Conservation (phyloP, 164 flowering plant species). For the Sedum album region DNA sequence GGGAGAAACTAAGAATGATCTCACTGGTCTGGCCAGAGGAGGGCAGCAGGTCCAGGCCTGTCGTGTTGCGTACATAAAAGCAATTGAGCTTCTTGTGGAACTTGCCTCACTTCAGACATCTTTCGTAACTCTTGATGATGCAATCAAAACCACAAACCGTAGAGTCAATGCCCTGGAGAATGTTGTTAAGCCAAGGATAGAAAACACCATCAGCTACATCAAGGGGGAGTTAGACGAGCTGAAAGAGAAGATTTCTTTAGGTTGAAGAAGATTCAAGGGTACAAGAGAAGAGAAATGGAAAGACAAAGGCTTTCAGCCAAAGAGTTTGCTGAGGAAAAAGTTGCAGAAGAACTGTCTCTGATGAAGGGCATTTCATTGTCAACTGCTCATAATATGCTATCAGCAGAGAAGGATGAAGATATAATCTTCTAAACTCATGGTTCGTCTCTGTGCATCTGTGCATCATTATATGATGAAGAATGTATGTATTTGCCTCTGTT, state of each 20-base stretch:
- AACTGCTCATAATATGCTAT: conserved; percentile 51
- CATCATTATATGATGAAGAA: background rate
- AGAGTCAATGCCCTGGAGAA: conserved; percentile 94
- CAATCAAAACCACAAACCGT: conserved; percentile 89
- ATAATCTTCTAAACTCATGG: conserved; percentile 51
- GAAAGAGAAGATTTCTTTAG: conserved; percentile 95
- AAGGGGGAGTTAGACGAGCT: conserved; percentile 86
- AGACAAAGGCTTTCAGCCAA: conserved; percentile 47
- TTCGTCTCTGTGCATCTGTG: background rate
- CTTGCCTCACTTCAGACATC: conserved; percentile 26
- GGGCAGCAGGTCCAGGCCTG: conserved; percentile 91
- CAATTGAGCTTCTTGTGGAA: conserved; percentile 91
- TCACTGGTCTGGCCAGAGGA: conserved; percentile 90
- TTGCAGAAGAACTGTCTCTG: conserved; percentile 52
- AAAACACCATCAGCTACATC: conserved; percentile 75
- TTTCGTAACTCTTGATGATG: conserved; percentile 84
- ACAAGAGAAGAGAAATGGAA: conserved; percentile 79
- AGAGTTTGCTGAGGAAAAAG: conserved; percentile 56
- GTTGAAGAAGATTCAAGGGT: conserved; percentile 21
- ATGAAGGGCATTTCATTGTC: conserved; percentile 54
- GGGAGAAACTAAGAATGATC: conserved; percentile 81
- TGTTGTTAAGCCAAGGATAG: conserved; percentile 87
- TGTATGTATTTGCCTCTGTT: background rate
- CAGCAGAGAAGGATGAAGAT: conserved; percentile 63
- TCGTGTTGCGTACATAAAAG: conserved; percentile 68